Conservation (phyloP, 495 filamentous ascomycete genomes). For the Penicillium egyptiacum region DNA sequence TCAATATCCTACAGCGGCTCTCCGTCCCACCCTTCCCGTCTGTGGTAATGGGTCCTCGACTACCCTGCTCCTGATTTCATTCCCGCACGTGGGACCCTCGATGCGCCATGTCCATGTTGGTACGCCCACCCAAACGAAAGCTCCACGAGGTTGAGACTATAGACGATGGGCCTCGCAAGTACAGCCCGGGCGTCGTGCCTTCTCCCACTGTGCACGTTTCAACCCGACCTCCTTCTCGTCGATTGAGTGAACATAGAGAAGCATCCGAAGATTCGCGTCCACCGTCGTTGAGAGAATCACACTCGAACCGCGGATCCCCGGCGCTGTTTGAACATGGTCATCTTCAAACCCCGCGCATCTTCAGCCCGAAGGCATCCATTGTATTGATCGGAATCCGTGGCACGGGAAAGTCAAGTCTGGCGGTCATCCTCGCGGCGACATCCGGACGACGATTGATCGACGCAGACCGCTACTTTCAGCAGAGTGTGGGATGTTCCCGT, state of each 20-base stretch:
- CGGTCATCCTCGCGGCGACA: slow-evolving; percentile 72
- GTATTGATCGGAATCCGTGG: slow-evolving; percentile 74
- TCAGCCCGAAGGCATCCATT: slow-evolving; percentile 64
- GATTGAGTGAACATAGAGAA: slow-evolving; percentile 26
- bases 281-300: slow-evolving; percentile 30
- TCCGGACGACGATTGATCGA: slow-evolving; percentile 70
- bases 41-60: slow-evolving; percentile 21
- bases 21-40: not conserved
- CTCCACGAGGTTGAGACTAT: slow-evolving; percentile 30
- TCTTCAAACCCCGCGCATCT: slow-evolving; percentile 39
- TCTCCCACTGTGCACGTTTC: slow-evolving; percentile 1
- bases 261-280: slow-evolving; percentile 22
- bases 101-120: slow-evolving; percentile 40
- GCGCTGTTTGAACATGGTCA: slow-evolving; percentile 31
- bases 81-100: not conserved
- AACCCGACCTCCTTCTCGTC: slow-evolving; percentile 16
- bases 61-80: slow-evolving; percentile 7
- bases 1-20: not conserved
- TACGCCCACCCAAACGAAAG: slow-evolving; percentile 42
- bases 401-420: slow-evolving; percentile 74
- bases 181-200: slow-evolving; percentile 6
- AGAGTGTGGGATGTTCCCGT: slow-evolving; percentile 61
- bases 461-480: slow-evolving; percentile 68
- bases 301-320: slow-evolving; percentile 37
- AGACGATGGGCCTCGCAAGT: slow-evolving; percentile 30